Conservation (phyloP, 331 rosid genomes). For the Prunus yedoensis region DNA sequence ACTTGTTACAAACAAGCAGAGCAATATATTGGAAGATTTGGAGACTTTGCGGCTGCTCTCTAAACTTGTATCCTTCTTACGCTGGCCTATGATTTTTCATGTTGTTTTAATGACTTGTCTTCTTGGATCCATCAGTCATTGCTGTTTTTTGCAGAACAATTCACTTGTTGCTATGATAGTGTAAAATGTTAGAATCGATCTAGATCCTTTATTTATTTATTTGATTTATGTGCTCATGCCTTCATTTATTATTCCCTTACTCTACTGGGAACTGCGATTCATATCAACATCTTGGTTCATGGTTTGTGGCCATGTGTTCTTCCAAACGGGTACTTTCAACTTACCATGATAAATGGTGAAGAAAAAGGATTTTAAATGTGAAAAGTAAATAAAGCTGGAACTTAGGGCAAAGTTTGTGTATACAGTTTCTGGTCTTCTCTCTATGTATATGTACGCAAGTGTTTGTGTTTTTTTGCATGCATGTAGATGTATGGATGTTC, state of each 20-base stretch:
- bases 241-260: neutral
- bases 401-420: neutral
- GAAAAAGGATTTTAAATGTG: neutral
- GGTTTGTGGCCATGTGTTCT: neutral
- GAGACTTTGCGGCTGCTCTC: constrained; percentile 90
- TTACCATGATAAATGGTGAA: neutral
- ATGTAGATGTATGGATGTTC: neutral
- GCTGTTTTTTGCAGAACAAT: neutral
- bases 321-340: neutral
- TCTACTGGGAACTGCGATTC: neutral
- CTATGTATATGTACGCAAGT: neutral
- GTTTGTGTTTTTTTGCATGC: neutral
- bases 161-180: neutral
- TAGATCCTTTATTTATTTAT: neutral
- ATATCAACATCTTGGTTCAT: neutral
- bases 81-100: constrained; percentile 23
- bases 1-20: constrained; percentile 92
- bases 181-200: neutral
- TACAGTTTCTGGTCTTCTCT: neutral
- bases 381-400: neutral
- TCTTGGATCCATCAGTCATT: neutral
- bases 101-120: neutral
- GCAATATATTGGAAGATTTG: constrained; percentile 95
- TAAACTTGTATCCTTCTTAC: constrained; percentile 79
- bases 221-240: neutral